Base-by-base conservation (phyloP, 2,329 filamentous ascomycete species). In the Emydomyces testavorans region DNA sequence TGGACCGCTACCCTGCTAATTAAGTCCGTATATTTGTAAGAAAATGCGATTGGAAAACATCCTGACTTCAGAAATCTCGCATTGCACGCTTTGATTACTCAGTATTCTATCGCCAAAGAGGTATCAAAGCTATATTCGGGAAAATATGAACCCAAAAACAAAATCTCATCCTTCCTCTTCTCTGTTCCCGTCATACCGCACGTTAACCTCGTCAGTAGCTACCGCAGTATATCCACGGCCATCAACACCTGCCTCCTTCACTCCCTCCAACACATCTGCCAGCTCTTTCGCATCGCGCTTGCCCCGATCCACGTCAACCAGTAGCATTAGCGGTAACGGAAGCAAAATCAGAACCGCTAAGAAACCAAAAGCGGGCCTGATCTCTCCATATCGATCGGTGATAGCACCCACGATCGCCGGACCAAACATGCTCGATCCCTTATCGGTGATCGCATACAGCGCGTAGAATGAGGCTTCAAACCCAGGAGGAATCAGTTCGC, bases 381-480 rank as follows among this genome's bases (percentile, higher is more conserved):
- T 90, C 56, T 85, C 81, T 4, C 85, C 85, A 23, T 82, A 83
- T 43, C 72, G 78, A 65, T 96, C 89, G 10, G 92, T 94, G 54
- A 98, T 94, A 10, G 81, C 79, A 1, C 89, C 92, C 0, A 98
- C 92, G 61, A 98, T 90, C 0, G 87, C 84, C 0, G 92, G 92
- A 0, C 92, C 92, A 64, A 98, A 95, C 1, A 96, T 74, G 61
- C 85, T 93, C 18, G 85, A 92, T 1, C 90, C 89, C 65, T 98
- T 98, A 64, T 98, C 92, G 1, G 92, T 96, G 54, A 96, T 95
- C 29, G 92, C 92, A 62, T 96, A 98, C 1, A 98, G 73, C 0
- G 90, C 89, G 62, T 94, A 98, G 62, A 98, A 98, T 0, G 90
- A 89, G 0, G 92, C 89, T 66, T 98, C 92, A 24, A 84, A 93